Base-by-base conservation (phyloP, 1,284 basidiomycete species). In the Malassezia nana region DNA sequence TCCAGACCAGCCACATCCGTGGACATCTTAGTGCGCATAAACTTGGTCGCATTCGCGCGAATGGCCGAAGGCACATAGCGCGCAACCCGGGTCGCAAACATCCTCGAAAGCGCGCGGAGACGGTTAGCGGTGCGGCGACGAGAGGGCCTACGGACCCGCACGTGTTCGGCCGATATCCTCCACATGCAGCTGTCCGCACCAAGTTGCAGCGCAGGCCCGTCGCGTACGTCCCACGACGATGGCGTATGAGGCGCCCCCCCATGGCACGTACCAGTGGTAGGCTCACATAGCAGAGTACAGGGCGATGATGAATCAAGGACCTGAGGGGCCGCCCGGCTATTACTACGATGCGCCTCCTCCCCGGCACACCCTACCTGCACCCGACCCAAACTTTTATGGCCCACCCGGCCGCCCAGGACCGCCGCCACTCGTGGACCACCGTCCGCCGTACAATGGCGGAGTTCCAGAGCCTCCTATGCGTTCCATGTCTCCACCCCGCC, bases 1-100 rank as follows among this genome's bases (percentile, higher is more conserved):
- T 74, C 71, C 50, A 81, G 68, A 28, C 81, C 81, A 32, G 77
- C 82, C 55, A 94, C 81, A 55, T 87, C 86, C 8, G 90, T 94
- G 10, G 86, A 50, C n/a, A 52, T 52, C 44, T 64, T 64, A 18
- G 42, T 56, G 44, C 54, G 54, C 50, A 56, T 26, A n/a, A 35
- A 50, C 43, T 46, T 3, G 10, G 46, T 46, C 20, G 46, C 46
- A 22, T 40, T 48, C 18, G 30, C 31, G 18, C 48, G 54, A 28
- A 41, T 24, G 22, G 54, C 45, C 25, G 54, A n/a, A 25, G 39
- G 42, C 24, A 51, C n/a, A 31, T 41, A 51, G 28, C 52, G 57
- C 33, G 31, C 53, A 25, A 20, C 24, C 30, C 46, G 47, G 25
- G 53, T 55, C 42, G 53, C 53, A 45, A 50, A 55, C 53, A 55